phyloP scores from a whole-genome alignment of 108 stramenopile species.

The Ochromonas danica region DNA sequence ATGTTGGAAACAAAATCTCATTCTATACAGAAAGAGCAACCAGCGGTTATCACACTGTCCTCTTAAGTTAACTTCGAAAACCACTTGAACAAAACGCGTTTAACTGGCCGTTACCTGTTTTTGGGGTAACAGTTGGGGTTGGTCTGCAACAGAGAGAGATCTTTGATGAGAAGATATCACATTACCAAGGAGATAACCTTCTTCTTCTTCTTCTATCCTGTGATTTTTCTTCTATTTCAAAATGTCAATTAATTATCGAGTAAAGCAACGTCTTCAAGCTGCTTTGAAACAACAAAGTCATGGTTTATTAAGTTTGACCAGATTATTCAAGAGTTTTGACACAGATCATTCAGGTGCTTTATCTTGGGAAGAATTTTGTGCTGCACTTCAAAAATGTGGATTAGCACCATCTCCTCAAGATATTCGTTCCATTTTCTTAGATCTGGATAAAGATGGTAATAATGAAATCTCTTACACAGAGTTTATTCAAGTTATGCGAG shows the following conservation, averaged over 20 bases:
- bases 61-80: no score
- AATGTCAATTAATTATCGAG: neutral
- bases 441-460: conserved; percentile 31
- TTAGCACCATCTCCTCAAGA: conserved; percentile 32
- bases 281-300: conserved; percentile 15
- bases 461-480: conserved; percentile 34
- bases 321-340: neutral
- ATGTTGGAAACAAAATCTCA: no score
- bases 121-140: no score
- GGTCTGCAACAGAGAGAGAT: no score
- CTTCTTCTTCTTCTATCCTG: no score
- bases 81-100: no score
- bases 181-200: no score
- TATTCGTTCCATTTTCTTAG: conserved; percentile 19
- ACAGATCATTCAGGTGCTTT: conserved; percentile 6
- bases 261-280: conserved; percentile 2
- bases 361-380: conserved; percentile 27
- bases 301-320: neutral
- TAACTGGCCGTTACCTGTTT: no score
- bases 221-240: neutral
- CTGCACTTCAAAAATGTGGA: conserved; percentile 33
- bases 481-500: conserved; percentile 23
- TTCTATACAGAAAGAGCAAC: no score
- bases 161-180: no score
- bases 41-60: no score